These are phyloP conservation scores for Fonsecaea monophora DNA, from an alignment of 2,329 filamentous ascomycete species.

Conservation along the genomic window DNA sequence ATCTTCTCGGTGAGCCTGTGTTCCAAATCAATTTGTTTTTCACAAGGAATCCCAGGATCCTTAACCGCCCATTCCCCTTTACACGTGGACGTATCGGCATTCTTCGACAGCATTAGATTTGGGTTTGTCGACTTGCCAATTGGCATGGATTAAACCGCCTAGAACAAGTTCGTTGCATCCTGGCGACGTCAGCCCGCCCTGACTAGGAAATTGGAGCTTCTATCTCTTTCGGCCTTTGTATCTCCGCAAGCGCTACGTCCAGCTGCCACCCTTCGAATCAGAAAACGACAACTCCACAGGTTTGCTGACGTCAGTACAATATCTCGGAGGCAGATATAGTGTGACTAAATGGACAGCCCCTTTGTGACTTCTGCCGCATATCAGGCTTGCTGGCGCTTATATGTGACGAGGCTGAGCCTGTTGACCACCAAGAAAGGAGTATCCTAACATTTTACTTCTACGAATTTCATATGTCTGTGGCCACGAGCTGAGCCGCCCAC, in stretches of 20 bases:
- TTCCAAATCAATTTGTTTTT: neutral
- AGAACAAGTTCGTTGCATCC: neutral
- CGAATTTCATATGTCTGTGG: neutral
- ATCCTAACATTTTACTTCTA: neutral
- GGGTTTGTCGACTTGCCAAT: neutral
- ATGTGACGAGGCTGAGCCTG: conserved; percentile 6
- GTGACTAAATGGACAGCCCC: neutral
- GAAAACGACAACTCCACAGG: neutral
- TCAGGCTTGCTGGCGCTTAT: conserved; percentile 12
- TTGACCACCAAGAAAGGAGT: neutral
- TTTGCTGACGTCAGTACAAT: neutral
- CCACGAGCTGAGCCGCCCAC: neutral
- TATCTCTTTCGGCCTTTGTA: neutral
- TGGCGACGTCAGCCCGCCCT: neutral
- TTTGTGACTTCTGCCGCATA: conserved; percentile 1
- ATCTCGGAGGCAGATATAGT: neutral
- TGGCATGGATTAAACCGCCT: neutral
- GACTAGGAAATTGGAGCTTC: neutral
- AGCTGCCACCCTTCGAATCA: neutral
- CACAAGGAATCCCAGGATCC: neutral
- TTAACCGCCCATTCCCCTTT: neutral
- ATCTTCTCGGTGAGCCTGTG: neutral
- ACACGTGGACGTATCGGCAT: neutral
- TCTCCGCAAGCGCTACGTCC: neutral
- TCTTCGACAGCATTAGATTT: neutral